Conservation (phyloP, 192 early-diverging fungal species). For the Polychytrium aggregatum region DNA sequence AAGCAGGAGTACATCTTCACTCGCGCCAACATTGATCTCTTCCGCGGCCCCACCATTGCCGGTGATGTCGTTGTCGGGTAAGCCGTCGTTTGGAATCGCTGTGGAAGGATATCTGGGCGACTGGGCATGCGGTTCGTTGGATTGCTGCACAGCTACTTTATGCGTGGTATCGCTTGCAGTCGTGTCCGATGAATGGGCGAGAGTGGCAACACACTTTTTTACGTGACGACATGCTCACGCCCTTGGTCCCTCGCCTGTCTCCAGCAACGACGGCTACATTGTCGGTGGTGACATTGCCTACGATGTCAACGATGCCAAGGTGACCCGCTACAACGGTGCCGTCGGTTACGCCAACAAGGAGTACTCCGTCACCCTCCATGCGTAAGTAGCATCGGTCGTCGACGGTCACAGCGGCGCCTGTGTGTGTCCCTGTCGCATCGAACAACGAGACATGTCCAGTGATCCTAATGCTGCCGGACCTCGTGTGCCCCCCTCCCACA, state of each 20-base stretch:
- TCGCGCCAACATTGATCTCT: slow-evolving; percentile 78
- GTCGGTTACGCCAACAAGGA: slow-evolving; percentile 77
- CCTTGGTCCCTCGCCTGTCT: too few species aligned
- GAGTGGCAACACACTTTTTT: too few species aligned
- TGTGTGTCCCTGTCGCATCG: too few species aligned
- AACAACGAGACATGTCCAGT: too few species aligned
- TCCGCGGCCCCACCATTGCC: slow-evolving; percentile 85
- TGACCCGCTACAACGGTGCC: slow-evolving; percentile 81
- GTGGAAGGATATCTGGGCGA: too few species aligned
- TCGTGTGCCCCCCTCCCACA: slow-evolving; percentile 1
- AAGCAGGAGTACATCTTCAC: slow-evolving; percentile 93
- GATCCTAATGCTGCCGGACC: too few species aligned
- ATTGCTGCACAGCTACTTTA: too few species aligned
- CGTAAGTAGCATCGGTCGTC: slow-evolving; percentile 49
- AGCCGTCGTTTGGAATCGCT: too few species aligned
- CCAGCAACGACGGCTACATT: slow-evolving; percentile 71
- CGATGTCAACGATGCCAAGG: slow-evolving; percentile 78
- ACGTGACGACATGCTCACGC: too few species aligned
- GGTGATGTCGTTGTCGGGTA: slow-evolving; percentile 77
- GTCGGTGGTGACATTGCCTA: slow-evolving; percentile 90
- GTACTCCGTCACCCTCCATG: slow-evolving; percentile 81
- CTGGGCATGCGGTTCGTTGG: too few species aligned
- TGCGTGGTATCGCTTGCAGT: too few species aligned
- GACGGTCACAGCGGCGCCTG: background rate
- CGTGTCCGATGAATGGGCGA: too few species aligned